Conservation (phyloP, 768 basidiomycete species). For the Pisolithus tinctorius region DNA sequence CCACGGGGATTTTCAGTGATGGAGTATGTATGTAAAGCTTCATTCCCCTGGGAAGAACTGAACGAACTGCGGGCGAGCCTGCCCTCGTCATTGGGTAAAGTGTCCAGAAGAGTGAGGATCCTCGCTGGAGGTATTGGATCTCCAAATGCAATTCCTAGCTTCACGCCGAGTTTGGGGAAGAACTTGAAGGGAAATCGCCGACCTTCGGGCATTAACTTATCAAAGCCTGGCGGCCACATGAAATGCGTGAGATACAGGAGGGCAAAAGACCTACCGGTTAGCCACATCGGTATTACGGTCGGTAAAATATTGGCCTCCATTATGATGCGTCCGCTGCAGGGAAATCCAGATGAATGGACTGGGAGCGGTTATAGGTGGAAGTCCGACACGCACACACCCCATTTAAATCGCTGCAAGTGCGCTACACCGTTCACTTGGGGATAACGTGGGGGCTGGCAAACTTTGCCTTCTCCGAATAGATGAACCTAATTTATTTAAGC, state of each 20-base stretch:
- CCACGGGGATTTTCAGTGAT: neutral
- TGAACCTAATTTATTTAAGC: constrained; percentile 56
- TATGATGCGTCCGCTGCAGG: constrained; percentile 69
- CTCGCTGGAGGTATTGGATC: constrained; percentile 50
- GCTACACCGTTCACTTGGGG: constrained; percentile 35
- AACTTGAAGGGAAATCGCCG: constrained; percentile 70
- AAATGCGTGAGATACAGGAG: neutral
- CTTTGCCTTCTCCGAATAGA: constrained; percentile 84
- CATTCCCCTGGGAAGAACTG: neutral
- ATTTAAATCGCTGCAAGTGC: constrained; percentile 76
- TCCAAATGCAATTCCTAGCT: constrained; percentile 75
- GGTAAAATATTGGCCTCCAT: constrained; percentile 65
- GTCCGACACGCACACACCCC: constrained; percentile 75
- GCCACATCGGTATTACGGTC: constrained; percentile 87
- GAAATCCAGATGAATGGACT: neutral
- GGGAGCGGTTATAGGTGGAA: neutral
- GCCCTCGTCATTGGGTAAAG: neutral
- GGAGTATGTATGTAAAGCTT: neutral
- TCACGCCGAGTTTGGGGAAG: constrained; percentile 54
- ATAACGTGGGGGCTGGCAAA: constrained; percentile 66
- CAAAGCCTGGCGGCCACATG: constrained; percentile 49
- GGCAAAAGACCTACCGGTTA: constrained; percentile 49
- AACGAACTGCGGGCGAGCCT: neutral
- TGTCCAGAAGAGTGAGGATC: constrained; percentile 22
- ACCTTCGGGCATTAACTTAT: constrained; percentile 86